Evolutionary conservation across 225 moss, liverwort and hornwort genomes (phyloP).

Genomic region (Physcomitrellopsis africana): DNA sequence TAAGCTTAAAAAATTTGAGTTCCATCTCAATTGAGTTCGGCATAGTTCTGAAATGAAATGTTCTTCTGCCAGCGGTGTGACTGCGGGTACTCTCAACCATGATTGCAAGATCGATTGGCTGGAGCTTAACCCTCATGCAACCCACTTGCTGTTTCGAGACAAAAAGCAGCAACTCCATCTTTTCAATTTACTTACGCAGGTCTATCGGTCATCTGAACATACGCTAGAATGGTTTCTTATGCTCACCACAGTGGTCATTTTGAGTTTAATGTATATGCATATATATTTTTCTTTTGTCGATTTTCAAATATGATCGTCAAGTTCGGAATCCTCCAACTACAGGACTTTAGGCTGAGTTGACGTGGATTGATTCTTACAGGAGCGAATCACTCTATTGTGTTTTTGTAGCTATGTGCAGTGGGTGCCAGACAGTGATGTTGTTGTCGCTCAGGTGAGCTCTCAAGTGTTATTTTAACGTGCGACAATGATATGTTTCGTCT

Average conservation of each 20-base stretch:
- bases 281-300: too few relatives aligned
- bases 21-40: background rate
- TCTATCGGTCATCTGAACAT: conserved; percentile 7
- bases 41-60: background rate
- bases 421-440: conserved; percentile 93
- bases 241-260: too few relatives aligned
- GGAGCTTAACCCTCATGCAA: conserved; percentile 84
- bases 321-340: background rate
- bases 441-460: conserved; percentile 79
- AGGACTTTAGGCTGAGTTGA: conserved; percentile 5
- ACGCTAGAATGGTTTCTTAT: too few relatives aligned
- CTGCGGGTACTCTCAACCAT: conserved; percentile 72
- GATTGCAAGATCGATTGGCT: conserved; percentile 90
- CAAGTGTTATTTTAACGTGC: too few relatives aligned
- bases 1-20: too few relatives aligned
- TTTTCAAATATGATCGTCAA: too few relatives aligned
- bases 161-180: conserved; percentile 88
- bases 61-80: conserved; percentile 67
- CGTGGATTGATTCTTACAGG: conserved; percentile 50
- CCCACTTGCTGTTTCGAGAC: conserved; percentile 84
- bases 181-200: conserved; percentile 78
- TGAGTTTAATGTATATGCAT: too few relatives aligned
- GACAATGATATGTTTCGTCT: too few relatives aligned
- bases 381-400: conserved; percentile 73
- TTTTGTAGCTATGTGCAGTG: conserved; percentile 98